A percentile compares a stretch with the other conserved stretches of the same genome.
These are phyloP conservation scores for Claviceps monticola DNA, from an alignment of 2,329 filamentous ascomycete species.

Conservation along the genomic window DNA sequence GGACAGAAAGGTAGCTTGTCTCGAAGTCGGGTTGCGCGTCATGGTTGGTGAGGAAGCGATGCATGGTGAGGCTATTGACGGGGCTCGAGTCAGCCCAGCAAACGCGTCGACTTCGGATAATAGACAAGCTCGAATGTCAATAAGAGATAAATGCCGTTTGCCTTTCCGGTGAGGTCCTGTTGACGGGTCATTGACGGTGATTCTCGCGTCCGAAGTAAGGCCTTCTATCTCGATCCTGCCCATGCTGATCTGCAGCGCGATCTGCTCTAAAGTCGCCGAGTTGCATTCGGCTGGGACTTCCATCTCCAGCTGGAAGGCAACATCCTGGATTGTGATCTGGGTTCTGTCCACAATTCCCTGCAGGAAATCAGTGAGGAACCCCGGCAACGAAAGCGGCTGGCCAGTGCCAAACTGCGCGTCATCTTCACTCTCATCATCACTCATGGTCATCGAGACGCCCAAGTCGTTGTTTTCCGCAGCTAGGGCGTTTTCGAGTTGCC, in stretches of 20 bases:
- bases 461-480: constrained; percentile 48
- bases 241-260: constrained; percentile 52
- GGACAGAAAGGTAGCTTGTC: constrained; percentile 17
- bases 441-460: constrained; percentile 44
- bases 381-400: constrained; percentile 52
- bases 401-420: constrained; percentile 54
- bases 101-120: constrained; percentile 57
- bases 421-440: constrained; percentile 49
- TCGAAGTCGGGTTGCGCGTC: constrained; percentile 21
- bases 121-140: constrained; percentile 48
- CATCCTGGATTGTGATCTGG: constrained; percentile 49
- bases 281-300: constrained; percentile 37
- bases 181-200: constrained; percentile 10
- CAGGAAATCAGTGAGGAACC: constrained; percentile 57
- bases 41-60: constrained; percentile 38
- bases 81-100: constrained; percentile 41
- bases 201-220: constrained; percentile 34
- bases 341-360: constrained; percentile 61
- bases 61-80: constrained; percentile 33
- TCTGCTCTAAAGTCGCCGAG: constrained; percentile 33
- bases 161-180: constrained; percentile 40
- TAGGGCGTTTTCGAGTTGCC: constrained; percentile 55
- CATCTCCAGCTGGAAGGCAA: constrained; percentile 53
- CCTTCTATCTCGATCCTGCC: constrained; percentile 54
- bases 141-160: constrained; percentile 50